These are phyloP conservation scores for Mortierella sp. DNA, from an alignment of 371 early-diverging fungal genomes.

Conservation along the genomic window DNA sequence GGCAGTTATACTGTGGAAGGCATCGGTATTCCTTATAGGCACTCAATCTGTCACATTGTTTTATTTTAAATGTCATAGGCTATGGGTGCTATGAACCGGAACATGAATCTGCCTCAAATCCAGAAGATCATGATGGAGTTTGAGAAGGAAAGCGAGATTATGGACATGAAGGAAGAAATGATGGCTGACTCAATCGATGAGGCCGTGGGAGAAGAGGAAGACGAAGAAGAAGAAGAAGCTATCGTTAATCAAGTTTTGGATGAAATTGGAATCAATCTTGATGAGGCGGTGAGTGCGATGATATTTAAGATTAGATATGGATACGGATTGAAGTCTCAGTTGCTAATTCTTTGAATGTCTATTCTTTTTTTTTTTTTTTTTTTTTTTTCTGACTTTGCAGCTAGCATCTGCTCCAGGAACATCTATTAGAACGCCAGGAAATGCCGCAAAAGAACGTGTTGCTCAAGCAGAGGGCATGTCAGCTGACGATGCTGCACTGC, in stretches of 20 bases:
- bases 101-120: constrained; percentile 93
- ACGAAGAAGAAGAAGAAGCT: constrained; percentile 92
- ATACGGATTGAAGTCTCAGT: too few relatives aligned
- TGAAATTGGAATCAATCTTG: constrained; percentile 91
- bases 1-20: background rate
- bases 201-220: constrained; percentile 93
- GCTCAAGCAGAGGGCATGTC: constrained; percentile 65
- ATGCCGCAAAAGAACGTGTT: constrained; percentile 56
- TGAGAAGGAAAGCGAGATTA: constrained; percentile 92
- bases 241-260: constrained; percentile 95
- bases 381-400: constrained; percentile 8
- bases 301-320: background rate
- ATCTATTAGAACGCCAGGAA: constrained; percentile 63
- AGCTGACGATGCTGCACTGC: constrained; percentile 87
- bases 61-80: constrained; percentile 63
- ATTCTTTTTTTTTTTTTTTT: constrained; percentile 6
- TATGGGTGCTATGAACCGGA: constrained; percentile 96
- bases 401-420: constrained; percentile 57
- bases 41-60: background rate
- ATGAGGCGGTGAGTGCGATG: constrained; percentile 64
- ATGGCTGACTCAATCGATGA: constrained; percentile 98
- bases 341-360: background rate
- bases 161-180: constrained; percentile 99
- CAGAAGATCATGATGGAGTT: constrained; percentile 98
- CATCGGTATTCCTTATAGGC: background rate